Conservation (phyloP, 148 eudicot species). For the Diospyros lotus region DNA sequence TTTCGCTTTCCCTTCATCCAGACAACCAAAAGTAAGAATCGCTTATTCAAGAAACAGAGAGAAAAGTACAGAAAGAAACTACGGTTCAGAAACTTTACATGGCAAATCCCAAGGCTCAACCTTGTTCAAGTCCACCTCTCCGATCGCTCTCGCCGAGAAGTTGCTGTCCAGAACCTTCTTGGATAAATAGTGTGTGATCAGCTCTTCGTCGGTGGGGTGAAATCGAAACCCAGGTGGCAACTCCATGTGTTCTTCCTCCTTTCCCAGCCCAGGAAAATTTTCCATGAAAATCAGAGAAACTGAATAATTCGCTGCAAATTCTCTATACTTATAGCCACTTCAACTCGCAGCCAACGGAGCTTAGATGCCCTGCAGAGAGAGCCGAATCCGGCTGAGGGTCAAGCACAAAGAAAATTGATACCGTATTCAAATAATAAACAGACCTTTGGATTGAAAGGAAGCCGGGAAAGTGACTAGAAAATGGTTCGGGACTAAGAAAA, state of each 20-base stretch:
- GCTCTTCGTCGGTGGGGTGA: slow-evolving; percentile 86
- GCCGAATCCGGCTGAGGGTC: slow-evolving; percentile 4
- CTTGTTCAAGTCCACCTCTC: slow-evolving; percentile 87
- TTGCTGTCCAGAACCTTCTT: slow-evolving; percentile 47
- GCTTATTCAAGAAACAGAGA: neutral
- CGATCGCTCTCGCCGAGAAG: slow-evolving; percentile 64
- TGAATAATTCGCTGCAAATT: neutral
- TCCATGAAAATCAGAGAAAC: slow-evolving; percentile 16
- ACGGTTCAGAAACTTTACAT: slow-evolving; percentile 32
- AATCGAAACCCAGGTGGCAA: slow-evolving; percentile 89
- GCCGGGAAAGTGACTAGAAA: slow-evolving; percentile 10
- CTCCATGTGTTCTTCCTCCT: slow-evolving; percentile 40
- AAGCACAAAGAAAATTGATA: neutral
- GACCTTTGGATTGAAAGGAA: neutral
- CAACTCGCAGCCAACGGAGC: neutral
- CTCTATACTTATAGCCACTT: neutral
- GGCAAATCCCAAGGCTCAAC: slow-evolving; percentile 94
- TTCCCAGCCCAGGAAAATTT: slow-evolving; percentile 7
- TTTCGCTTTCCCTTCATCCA: slow-evolving; percentile 44
- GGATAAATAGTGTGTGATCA: slow-evolving; percentile 64
- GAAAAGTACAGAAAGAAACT: neutral
- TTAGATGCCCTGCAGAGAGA: neutral
- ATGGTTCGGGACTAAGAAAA: neutral
- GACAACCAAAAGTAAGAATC: slow-evolving; percentile 7
- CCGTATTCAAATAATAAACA: neutral